A percentile compares a stretch with the other conserved stretches of the same genome.
Evolutionary conservation across 2,329 filamentous ascomycete species (phyloP).

Genomic region (Hypoxylon sp.): DNA sequence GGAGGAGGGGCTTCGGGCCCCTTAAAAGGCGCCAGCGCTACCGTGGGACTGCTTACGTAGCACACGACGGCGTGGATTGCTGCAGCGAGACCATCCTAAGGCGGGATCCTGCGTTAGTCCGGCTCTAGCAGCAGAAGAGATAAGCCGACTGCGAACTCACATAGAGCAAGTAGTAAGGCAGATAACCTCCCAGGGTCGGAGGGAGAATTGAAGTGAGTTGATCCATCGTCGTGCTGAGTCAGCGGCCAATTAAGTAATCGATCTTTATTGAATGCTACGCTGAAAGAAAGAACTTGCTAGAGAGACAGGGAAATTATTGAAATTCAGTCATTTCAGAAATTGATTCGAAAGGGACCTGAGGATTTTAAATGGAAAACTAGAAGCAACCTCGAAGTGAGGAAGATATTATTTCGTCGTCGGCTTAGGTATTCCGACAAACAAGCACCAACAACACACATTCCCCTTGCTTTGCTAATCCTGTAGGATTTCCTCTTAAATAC

Average conservation of each 20-base stretch:
- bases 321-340: neutral
- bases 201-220: slow-evolving; percentile 32
- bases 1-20: slow-evolving; percentile 51
- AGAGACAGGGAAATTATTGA: neutral
- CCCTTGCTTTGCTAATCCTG: too few relatives aligned
- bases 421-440: neutral
- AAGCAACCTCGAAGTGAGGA: neutral
- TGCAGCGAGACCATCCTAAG: slow-evolving; percentile 47
- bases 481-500: neutral
- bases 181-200: slow-evolving; percentile 44
- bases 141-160: slow-evolving; percentile 38
- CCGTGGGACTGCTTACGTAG: slow-evolving; percentile 47
- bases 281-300: neutral
- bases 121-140: neutral
- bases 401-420: neutral
- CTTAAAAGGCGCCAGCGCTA: slow-evolving; percentile 49
- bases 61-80: slow-evolving; percentile 50
- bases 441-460: neutral
- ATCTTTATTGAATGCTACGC: neutral
- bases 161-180: slow-evolving; percentile 54
- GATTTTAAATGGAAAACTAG: slow-evolving; percentile 1
- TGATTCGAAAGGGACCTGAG: neutral
- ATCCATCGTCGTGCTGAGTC: slow-evolving; percentile 9
- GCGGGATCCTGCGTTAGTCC: slow-evolving; percentile 20
- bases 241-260: neutral